A percentile compares a stretch with the other conserved stretches of the same genome.
Conservation (phyloP, 2,329 filamentous ascomycete genomes). For the Clathrospora elynae region DNA sequence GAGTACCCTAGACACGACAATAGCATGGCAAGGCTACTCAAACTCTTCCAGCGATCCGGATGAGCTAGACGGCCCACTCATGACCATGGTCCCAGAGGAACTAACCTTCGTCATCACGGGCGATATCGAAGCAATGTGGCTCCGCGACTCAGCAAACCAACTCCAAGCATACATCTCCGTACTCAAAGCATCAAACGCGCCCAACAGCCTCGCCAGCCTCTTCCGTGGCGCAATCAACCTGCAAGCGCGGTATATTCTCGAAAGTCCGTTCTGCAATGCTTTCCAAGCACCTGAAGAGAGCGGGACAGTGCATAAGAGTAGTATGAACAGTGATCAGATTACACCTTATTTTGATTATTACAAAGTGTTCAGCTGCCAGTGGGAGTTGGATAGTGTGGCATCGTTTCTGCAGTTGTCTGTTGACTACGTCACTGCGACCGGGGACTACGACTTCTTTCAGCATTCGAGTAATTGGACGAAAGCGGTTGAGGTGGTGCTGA, state of each 20-base stretch:
- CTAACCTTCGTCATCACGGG: constrained; percentile 64
- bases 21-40: constrained; percentile 67
- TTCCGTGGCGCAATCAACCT: constrained; percentile 74
- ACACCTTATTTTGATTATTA: constrained; percentile 51
- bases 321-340: constrained; percentile 51
- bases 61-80: constrained; percentile 5
- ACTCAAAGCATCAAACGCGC: constrained; percentile 56
- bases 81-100: constrained; percentile 50
- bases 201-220: constrained; percentile 62
- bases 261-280: constrained; percentile 60
- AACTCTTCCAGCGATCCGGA: constrained; percentile 49
- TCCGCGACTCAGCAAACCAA: constrained; percentile 66
- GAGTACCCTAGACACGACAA: constrained; percentile 76
- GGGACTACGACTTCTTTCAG: constrained; percentile 54
- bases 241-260: constrained; percentile 69
- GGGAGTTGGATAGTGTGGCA: constrained; percentile 58
- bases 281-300: constrained; percentile 59
- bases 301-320: constrained; percentile 46
- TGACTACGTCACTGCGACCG: constrained; percentile 55
- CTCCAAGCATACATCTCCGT: constrained; percentile 70
- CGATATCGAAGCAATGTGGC: constrained; percentile 63
- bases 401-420: constrained; percentile 55
- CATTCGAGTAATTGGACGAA: constrained; percentile 52
- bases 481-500: constrained; percentile 51
- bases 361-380: constrained; percentile 58